Conservation (phyloP, 306 rosid species). For the Cercis canadensis region DNA sequence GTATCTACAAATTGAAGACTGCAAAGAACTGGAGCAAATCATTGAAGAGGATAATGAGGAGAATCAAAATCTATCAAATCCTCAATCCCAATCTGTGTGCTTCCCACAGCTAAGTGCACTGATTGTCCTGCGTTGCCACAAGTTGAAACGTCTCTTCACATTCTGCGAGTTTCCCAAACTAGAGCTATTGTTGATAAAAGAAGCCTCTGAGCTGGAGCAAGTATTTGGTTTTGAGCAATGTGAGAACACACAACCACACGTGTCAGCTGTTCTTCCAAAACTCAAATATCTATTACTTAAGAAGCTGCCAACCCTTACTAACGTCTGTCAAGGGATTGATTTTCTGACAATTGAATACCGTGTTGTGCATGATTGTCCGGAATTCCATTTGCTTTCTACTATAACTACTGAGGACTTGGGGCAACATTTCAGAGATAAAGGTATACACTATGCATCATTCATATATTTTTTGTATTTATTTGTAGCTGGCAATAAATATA, state of each 20-base stretch:
- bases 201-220: not conserved
- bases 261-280: not conserved
- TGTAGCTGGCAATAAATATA: too few relatives aligned
- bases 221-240: not conserved
- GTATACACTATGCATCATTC: too few relatives aligned
- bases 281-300: not conserved
- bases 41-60: not conserved
- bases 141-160: not conserved
- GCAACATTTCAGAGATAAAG: too few relatives aligned
- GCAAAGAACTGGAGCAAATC: not conserved
- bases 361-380: conserved; percentile 8
- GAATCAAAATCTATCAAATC: not conserved
- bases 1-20: not conserved
- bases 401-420: not conserved
- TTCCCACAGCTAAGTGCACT: not conserved
- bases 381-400: conserved; percentile 18
- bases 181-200: not conserved
- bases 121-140: not conserved
- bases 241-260: not conserved
- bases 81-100: not conserved
- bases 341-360: not conserved
- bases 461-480: too few relatives aligned
- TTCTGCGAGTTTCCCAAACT: not conserved
- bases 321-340: not conserved
- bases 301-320: not conserved